Evolutionary conservation across 352 stramenopile species (phyloP), one percentile per base, ranked within the genome.

Genomic region (Stephanocyclus meneghinianus): DNA sequence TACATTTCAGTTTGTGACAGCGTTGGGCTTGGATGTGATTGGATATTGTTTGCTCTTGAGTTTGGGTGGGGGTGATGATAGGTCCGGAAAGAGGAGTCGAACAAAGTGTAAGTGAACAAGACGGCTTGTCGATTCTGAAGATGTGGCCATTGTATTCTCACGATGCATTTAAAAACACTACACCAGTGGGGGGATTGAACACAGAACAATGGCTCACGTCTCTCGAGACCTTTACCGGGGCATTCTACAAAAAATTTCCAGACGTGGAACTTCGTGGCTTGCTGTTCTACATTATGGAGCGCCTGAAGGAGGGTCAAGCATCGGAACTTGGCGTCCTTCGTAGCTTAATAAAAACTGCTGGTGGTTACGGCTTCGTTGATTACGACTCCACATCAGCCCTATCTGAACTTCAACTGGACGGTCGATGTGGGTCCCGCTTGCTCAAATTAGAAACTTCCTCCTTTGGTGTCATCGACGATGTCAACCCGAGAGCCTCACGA

Each of bases 191-290:
- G 71, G 89, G 89, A 42, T 95, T 96, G 1, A 96, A 98, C 62
- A 94, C 97, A 37, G 97, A 95, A 35, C 90, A 97, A 32, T 98
- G 95, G 95, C 80, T 98, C 2, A 86, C 95, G 48, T 98, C 95
- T 9, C 89, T 98, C 2, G 95, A 96, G 40, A 95, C 93, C 65
- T 98, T 98, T 78, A 95, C 91, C 0, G 96, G 96, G 9, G 96
- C 92, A 70, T 98, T 98, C 57, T 98, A 97, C 79, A 95, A 95
- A 69, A 95, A 93, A 60, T 97, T 96, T 85, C 95, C 95, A 4
- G 94, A 91, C 59, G 94, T 98, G 11, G 96, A 98, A 84, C 85
- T 98, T 18, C 85, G 90, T 1, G 95, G 95, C 0, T 86, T 98
- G 30, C 76, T 98, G 5, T 88, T 93, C 47, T 98, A 97, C 79